Evolutionary conservation across 2,329 filamentous ascomycete genomes (phyloP).

Genomic region (Zelopaecilomyces penicillatus): DNA sequence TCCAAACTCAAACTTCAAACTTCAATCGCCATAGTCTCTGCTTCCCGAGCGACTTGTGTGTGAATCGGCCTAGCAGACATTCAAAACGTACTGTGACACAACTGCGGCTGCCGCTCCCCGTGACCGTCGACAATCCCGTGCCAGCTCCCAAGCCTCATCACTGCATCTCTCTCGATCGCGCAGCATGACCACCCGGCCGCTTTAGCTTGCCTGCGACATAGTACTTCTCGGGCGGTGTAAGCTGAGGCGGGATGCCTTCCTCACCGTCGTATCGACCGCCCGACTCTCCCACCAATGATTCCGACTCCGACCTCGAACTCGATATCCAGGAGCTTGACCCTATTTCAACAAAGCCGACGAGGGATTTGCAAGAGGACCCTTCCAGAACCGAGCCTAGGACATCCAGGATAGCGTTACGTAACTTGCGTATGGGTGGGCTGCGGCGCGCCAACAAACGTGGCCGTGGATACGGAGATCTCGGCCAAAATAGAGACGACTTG

Average conservation of each 20-base stretch:
- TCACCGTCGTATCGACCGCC: slow-evolving; percentile 45
- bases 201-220: slow-evolving; percentile 11
- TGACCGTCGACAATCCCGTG: not conserved
- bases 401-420: slow-evolving; percentile 61
- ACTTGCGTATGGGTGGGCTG: slow-evolving; percentile 57
- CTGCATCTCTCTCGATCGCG: not conserved
- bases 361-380: slow-evolving; percentile 19
- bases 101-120: no score
- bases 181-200: slow-evolving; percentile 15
- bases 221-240: slow-evolving; percentile 9
- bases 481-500: slow-evolving; percentile 44
- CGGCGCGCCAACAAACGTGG: slow-evolving; percentile 47
- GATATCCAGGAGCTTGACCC: slow-evolving; percentile 77
- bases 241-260: slow-evolving; percentile 46
- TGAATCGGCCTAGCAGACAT: no score
- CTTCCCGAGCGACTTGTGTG: no score
- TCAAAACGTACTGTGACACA: no score
- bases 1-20: no score
- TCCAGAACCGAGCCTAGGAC: slow-evolving; percentile 34
- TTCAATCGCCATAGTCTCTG: no score
- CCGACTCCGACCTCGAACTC: slow-evolving; percentile 64
- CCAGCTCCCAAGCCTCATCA: slow-evolving; percentile 9
- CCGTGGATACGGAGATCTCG: slow-evolving; percentile 53
- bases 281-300: slow-evolving; percentile 58
- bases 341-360: slow-evolving; percentile 29